phyloP scores from a whole-genome alignment of 2,329 filamentous ascomycete species.

The Taxawa tesnikishii region DNA sequence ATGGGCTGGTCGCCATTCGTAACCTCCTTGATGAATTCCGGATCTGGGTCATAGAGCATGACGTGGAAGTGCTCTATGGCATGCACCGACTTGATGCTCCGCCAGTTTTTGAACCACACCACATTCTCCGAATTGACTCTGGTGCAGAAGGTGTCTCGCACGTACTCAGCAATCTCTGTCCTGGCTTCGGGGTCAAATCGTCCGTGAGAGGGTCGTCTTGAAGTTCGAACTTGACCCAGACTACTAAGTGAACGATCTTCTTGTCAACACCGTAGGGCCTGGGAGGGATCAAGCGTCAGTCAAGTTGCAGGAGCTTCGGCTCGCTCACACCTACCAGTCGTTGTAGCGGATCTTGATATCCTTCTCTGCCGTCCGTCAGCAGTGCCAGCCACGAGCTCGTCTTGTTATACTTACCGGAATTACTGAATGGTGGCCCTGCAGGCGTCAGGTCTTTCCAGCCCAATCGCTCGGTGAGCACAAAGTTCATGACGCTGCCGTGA shows the following conservation, averaged over 20 bases:
- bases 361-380: constrained; percentile 18
- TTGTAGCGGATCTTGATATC: constrained; percentile 72
- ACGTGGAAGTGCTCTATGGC: constrained; percentile 91
- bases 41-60: constrained; percentile 70
- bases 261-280: constrained; percentile 78
- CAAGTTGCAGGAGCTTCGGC: no score
- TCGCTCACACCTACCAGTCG: no score
- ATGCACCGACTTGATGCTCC: constrained; percentile 68
- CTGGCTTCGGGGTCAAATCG: constrained; percentile 54
- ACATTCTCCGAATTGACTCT: constrained; percentile 40
- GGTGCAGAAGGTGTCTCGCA: constrained; percentile 52
- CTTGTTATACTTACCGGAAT: constrained; percentile 23
- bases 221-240: constrained; percentile 85
- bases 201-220: constrained; percentile 54
- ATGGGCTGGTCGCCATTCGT: constrained; percentile 64
- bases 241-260: constrained; percentile 70
- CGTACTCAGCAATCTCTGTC: constrained; percentile 56
- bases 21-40: constrained; percentile 54
- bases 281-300: no score
- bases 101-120: constrained; percentile 93
- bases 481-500: constrained; percentile 68
- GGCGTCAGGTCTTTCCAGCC: constrained; percentile 46
- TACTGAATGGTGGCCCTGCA: constrained; percentile 29
- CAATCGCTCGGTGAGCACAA: constrained; percentile 59
- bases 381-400: constrained; percentile 6